phyloP scores from a whole-genome alignment of 78 protist species.

The Planoprotostelium fungivorum region DNA sequence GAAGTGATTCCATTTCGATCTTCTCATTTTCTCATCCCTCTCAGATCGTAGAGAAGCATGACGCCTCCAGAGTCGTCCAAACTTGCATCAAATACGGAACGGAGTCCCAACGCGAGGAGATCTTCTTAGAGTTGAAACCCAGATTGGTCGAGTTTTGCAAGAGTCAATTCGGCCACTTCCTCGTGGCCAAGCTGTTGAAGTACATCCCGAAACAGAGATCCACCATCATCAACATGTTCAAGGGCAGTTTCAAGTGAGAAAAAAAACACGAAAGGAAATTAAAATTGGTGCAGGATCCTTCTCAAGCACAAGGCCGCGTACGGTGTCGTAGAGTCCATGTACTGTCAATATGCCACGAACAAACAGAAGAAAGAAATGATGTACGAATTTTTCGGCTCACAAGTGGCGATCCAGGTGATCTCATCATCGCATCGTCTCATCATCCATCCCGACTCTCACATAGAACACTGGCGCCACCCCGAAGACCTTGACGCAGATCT shows the following conservation, averaged over 20 bases:
- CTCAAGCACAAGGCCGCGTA: background rate
- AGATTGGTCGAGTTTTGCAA: conserved; percentile 7
- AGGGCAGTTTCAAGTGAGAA: conserved; percentile 7
- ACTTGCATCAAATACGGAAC: conserved; percentile 42
- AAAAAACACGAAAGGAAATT: background rate
- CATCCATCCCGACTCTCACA: too few relatives aligned
- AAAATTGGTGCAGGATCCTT: background rate
- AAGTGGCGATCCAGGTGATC: background rate
- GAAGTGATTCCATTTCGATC: background rate
- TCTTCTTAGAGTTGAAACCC: conserved; percentile 33
- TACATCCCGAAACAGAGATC: conserved; percentile 21
- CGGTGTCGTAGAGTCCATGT: conserved; percentile 20
- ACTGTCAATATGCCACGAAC: conserved; percentile 20
- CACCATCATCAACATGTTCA: conserved; percentile 16
- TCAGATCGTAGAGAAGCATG: conserved; percentile 52
- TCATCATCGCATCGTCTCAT: too few relatives aligned
- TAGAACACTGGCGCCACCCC: background rate
- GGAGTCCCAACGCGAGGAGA: conserved; percentile 18
- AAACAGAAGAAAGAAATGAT: conserved; percentile 19
- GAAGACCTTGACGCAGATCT: conserved; percentile 14
- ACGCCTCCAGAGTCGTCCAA: conserved; percentile 62
- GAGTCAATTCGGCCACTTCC: conserved; percentile 25
- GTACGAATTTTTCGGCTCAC: conserved; percentile 56
- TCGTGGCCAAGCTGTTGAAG: conserved; percentile 31
- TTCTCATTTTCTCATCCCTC: background rate